Percentiles rank a stretch among this genome's conserved stretches.
Evolutionary conservation across 176 grass and related monocot species (phyloP).

Genomic region (Oryza australiensis): DNA sequence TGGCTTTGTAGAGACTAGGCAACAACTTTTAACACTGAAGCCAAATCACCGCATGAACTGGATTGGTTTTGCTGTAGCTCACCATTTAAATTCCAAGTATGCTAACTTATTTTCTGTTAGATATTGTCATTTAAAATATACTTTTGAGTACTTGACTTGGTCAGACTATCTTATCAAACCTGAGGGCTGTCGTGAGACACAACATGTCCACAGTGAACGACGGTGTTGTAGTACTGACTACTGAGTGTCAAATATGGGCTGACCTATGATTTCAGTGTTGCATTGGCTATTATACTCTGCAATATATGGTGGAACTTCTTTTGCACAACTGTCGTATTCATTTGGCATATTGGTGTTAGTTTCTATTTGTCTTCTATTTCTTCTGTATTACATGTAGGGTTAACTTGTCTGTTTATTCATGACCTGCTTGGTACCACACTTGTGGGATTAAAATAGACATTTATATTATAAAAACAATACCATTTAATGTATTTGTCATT

Average conservation of each 20-base stretch:
- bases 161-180: background rate
- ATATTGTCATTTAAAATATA: background rate
- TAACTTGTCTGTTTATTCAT: conserved; percentile 9
- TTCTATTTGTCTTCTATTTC: conserved; percentile 17
- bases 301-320: conserved; percentile 24
- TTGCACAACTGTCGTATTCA: background rate
- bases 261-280: conserved; percentile 4
- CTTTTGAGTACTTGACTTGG: background rate
- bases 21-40: conserved; percentile 88
- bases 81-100: conserved; percentile 98
- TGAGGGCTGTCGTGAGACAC: background rate
- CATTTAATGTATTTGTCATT: background rate
- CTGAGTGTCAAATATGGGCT: background rate
- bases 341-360: background rate
- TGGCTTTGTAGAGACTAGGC: conserved; percentile 98
- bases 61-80: conserved; percentile 96
- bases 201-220: background rate
- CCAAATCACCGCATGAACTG: conserved; percentile 99
- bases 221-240: background rate
- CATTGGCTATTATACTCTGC: background rate
- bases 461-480: background rate
- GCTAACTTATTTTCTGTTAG: conserved; percentile 32
- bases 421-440: background rate
- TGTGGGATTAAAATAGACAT: background rate
- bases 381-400: background rate